Conservation (phyloP, 2,329 filamentous ascomycete species). For the Cryoendolithus antarcticus region DNA sequence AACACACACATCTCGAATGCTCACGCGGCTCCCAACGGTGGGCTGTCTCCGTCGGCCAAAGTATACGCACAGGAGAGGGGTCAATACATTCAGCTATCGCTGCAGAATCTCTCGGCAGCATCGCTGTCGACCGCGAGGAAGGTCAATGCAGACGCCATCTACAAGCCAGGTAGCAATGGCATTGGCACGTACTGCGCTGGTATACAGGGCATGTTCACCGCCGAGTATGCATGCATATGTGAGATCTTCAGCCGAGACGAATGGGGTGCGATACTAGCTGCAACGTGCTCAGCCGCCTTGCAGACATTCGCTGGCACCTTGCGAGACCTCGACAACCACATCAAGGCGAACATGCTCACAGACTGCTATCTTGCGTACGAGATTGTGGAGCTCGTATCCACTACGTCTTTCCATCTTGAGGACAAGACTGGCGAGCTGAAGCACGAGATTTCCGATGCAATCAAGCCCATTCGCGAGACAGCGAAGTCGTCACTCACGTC, state of each 20-base stretch:
- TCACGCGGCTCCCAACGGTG: constrained; percentile 15
- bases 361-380: constrained; percentile 95
- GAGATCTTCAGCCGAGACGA: constrained; percentile 77
- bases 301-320: constrained; percentile 75
- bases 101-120: constrained; percentile 82
- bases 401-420: constrained; percentile 67
- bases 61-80: constrained; percentile 80
- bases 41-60: constrained; percentile 49
- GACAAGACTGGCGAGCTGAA: constrained; percentile 77
- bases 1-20: constrained; percentile 39
- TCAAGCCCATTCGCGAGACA: constrained; percentile 84
- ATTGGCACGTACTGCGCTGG: constrained; percentile 81
- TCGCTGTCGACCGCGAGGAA: constrained; percentile 68
- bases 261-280: constrained; percentile 66
- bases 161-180: constrained; percentile 78
- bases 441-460: constrained; percentile 63
- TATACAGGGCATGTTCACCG: constrained; percentile 73
- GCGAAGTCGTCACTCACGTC: constrained; percentile 76
- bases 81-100: constrained; percentile 67
- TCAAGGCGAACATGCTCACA: constrained; percentile 72
- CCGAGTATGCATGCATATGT: constrained; percentile 85
- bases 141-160: constrained; percentile 63
- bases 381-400: constrained; percentile 79
- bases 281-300: constrained; percentile 66
- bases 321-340: constrained; percentile 78